Conservation (phyloP, 495 filamentous ascomycete species). For the Rhypophila decipiens region DNA sequence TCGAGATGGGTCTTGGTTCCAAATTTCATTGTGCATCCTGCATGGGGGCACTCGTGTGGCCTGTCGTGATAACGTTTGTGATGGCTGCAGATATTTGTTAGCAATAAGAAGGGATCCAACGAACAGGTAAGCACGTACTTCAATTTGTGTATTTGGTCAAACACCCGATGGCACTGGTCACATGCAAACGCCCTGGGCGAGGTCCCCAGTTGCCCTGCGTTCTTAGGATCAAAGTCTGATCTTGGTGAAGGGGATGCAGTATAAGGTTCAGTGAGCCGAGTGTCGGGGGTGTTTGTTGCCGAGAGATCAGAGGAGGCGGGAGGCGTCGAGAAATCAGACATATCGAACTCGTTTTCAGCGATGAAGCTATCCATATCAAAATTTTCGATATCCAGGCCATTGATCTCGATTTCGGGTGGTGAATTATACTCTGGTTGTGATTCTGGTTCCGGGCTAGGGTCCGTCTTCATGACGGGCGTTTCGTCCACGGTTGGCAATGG, state of each 20-base stretch:
- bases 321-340: constrained; percentile 33
- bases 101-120: background rate
- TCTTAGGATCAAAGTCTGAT: constrained; percentile 10
- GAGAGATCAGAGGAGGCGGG: constrained; percentile 37
- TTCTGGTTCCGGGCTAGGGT: constrained; percentile 15
- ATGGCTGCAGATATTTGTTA: constrained; percentile 25
- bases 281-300: constrained; percentile 36
- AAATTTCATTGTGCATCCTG: constrained; percentile 37
- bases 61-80: constrained; percentile 45
- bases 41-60: constrained; percentile 36
- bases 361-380: constrained; percentile 4
- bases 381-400: constrained; percentile 7
- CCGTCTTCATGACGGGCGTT: constrained; percentile 12
- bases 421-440: constrained; percentile 4
- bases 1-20: constrained; percentile 48
- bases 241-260: constrained; percentile 32
- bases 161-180: constrained; percentile 35
- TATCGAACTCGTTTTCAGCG: constrained; percentile 8
- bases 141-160: constrained; percentile 42
- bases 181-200: constrained; percentile 28
- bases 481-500: constrained; percentile 3
- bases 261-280: constrained; percentile 27
- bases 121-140: constrained; percentile 25
- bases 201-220: constrained; percentile 7
- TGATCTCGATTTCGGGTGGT: constrained; percentile 15